Evolutionary conservation across 2,329 filamentous ascomycete genomes (phyloP), one percentile per base, ranked within the genome.

Genomic region (Talaromyces sp.): DNA sequence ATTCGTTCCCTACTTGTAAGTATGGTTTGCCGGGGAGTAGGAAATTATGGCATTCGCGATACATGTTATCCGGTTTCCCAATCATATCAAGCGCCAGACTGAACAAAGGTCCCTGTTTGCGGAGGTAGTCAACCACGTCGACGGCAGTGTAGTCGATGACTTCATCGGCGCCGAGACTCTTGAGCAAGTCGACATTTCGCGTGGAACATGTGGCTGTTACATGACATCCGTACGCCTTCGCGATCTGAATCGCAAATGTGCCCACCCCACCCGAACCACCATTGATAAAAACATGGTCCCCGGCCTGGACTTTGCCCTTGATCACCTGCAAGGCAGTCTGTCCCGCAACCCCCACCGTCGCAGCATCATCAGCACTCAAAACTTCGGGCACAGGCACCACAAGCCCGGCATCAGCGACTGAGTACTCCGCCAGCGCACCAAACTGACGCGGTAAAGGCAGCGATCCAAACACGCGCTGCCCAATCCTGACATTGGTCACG

Each of bases 221-320:
- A 67, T 84, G 77, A 68, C 84, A 87, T 0, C 87, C 87, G 3
- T 86, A 70, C 0, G 79, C 77, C 72, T 89, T 89, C 9, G 87
- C 87, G 52, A 90, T 83, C 71, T 90, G 88, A 62, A 90, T 85
- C 0, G 81, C 84, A 65, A 83, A 88, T 0, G 82, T 81, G 0
- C 88, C 88, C 0, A 81, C 83, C 0, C 88, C 88, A 10, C 88
- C 88, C 6, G 82, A 86, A 0, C 87, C 87, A 13, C 87, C 87
- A 68, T 90, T 89, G 73, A 90, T 83, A 70, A 90, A 86, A 8
- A 90, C 80, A 69, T 81, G 83, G 61, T 85, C 81, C n/a, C 86
- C 86, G 3, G 74, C 67, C 25, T 78, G 77, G 56, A 83, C 80
- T 64, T 81, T 73, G 1, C 80, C 79, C n/a, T 83, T 73, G 27